A percentile compares a stretch with the other conserved stretches of the same genome.
Evolutionary conservation across 2,329 filamentous ascomycete species (phyloP).

Genomic region (Fusarium pseudocircinatum): DNA sequence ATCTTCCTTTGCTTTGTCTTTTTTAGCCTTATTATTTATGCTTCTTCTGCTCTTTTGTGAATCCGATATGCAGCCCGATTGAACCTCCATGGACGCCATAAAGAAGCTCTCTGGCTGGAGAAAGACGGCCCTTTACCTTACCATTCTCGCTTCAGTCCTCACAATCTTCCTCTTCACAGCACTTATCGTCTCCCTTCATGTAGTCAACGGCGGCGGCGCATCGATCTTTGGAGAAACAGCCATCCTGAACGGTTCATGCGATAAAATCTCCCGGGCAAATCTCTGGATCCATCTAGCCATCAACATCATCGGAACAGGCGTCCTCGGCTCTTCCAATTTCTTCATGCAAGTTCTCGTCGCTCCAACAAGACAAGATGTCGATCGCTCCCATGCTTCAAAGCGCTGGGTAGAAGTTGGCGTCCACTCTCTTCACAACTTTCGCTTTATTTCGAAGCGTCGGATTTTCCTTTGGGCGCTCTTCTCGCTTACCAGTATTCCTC

Average conservation of each 20-base stretch:
- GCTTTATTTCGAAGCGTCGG: neutral
- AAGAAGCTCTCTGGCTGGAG: neutral
- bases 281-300: neutral
- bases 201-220: neutral
- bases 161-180: neutral
- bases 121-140: neutral
- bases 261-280: neutral
- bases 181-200: neutral
- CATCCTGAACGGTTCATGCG: neutral
- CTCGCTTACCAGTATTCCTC: neutral
- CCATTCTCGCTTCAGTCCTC: neutral
- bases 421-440: neutral
- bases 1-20: neutral
- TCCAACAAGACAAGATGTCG: neutral
- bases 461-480: neutral
- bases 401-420: neutral
- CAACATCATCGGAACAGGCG: neutral
- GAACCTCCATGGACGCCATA: neutral
- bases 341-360: neutral
- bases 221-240: neutral
- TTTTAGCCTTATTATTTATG: no score
- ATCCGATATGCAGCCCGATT: accelerated
- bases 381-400: neutral
- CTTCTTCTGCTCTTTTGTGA: neutral
- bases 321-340: neutral